phyloP scores from a whole-genome alignment of 768 basidiomycete genomes.

The Pisolithus sp. region DNA sequence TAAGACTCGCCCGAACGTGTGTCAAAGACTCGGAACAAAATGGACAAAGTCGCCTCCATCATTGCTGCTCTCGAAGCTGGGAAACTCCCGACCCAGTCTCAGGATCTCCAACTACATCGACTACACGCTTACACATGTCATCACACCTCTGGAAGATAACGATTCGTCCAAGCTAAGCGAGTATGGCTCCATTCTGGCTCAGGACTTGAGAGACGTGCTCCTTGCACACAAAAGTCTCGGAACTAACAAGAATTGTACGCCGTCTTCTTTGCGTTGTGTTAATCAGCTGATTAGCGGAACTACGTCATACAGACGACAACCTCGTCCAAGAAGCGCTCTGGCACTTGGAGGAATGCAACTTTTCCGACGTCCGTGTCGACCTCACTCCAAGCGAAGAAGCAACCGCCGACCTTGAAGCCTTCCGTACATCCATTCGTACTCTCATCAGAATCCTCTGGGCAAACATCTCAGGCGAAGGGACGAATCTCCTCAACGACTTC shows the following conservation, averaged over 20 bases:
- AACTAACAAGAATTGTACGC: slow-evolving; percentile 50
- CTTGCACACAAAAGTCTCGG: slow-evolving; percentile 51
- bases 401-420: slow-evolving; percentile 40
- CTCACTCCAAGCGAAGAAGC: slow-evolving; percentile 39
- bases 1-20: too few relatives aligned
- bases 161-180: slow-evolving; percentile 40
- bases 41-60: slow-evolving; percentile 60
- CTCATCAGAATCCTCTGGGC: slow-evolving; percentile 49
- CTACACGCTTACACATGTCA: slow-evolving; percentile 44
- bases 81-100: slow-evolving; percentile 60
- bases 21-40: slow-evolving; percentile 19
- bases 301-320: slow-evolving; percentile 45
- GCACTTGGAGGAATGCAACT: slow-evolving; percentile 54
- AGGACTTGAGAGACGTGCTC: slow-evolving; percentile 46
- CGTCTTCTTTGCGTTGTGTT: not conserved
- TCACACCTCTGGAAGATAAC: slow-evolving; percentile 40
- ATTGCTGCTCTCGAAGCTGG: slow-evolving; percentile 66
- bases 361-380: slow-evolving; percentile 33
- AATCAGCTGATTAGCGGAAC: not conserved
- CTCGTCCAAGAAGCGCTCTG: slow-evolving; percentile 59
- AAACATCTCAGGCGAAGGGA: slow-evolving; percentile 47
- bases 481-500: slow-evolving; percentile 52
- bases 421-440: slow-evolving; percentile 45
- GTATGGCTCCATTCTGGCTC: slow-evolving; percentile 48
- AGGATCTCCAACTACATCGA: slow-evolving; percentile 49